These are phyloP conservation scores for Fusarium nematophilum DNA, from an alignment of 2,329 filamentous ascomycete species.

Conservation along the genomic window DNA sequence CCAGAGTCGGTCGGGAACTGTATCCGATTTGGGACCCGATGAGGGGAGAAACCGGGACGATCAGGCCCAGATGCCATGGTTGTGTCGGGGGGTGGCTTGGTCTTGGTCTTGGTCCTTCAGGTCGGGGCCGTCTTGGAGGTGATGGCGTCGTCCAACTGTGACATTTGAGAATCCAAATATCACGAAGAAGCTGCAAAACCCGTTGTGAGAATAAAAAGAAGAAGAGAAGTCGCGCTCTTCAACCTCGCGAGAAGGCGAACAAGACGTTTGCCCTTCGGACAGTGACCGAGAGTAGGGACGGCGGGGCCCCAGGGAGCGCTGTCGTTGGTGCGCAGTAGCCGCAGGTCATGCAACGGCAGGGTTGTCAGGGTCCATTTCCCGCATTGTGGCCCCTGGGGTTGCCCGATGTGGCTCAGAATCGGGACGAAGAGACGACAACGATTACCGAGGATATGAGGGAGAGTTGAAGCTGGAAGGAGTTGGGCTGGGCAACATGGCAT, in stretches of 20 bases:
- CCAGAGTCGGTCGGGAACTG: slow-evolving; percentile 23
- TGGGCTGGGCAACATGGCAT: slow-evolving; percentile 6
- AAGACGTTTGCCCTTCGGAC: slow-evolving; percentile 41
- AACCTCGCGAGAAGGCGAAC: slow-evolving; percentile 31
- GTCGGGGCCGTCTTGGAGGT: neutral
- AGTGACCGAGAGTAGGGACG: slow-evolving; percentile 41
- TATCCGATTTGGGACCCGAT: slow-evolving; percentile 9
- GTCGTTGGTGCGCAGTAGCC: slow-evolving; percentile 31
- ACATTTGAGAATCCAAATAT: neutral
- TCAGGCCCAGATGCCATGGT: slow-evolving; percentile 15
- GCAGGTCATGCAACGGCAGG: slow-evolving; percentile 33
- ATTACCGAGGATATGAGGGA: slow-evolving; percentile 20
- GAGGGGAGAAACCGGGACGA: slow-evolving; percentile 21
- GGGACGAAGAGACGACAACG: neutral
- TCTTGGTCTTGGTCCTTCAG: too few species aligned
- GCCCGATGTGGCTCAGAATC: slow-evolving; percentile 31
- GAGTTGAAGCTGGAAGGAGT: neutral
- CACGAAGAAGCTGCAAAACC: neutral
- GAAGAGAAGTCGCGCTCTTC: slow-evolving; percentile 21
- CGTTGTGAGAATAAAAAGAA: slow-evolving; percentile 27
- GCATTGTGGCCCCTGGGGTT: slow-evolving; percentile 19
- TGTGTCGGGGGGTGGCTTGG: neutral
- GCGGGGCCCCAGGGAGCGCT: slow-evolving; percentile 34
- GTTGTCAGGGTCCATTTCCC: slow-evolving; percentile 30
- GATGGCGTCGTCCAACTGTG: neutral